Conservation (phyloP, 2,329 filamentous ascomycete genomes). For the Thielaviopsis punctulata region DNA sequence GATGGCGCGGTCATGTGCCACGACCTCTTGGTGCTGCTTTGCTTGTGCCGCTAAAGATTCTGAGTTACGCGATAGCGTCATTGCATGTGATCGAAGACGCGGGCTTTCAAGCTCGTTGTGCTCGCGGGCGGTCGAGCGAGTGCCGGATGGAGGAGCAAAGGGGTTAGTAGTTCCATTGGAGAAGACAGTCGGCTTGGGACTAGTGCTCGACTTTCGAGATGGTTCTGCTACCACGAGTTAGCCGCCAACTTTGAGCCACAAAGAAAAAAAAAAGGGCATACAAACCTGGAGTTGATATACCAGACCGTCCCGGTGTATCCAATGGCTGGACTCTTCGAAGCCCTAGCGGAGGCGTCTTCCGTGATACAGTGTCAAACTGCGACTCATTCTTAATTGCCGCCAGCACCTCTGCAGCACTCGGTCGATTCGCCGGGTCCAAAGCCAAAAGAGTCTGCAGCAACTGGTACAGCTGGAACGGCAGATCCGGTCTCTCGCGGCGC, state of each 20-base stretch:
- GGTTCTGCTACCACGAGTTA: not conserved
- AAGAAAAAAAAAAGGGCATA: not conserved
- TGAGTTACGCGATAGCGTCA: not conserved
- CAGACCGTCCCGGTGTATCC: constrained; percentile 4
- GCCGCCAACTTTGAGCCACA: not conserved
- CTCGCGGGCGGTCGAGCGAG: not conserved
- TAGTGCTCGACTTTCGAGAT: not conserved
- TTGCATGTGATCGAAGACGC: constrained; percentile 11
- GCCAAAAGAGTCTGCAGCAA: constrained; percentile 69
- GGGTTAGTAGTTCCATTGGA: not conserved
- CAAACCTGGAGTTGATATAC: not conserved
- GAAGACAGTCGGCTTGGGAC: not conserved
- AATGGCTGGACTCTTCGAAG: constrained; percentile 8
- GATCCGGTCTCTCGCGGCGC: constrained; percentile 55
- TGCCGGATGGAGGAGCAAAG: not conserved
- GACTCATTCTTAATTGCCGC: constrained; percentile 56
- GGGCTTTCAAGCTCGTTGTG: constrained; percentile 18
- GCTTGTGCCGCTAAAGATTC: not conserved
- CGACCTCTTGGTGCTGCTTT: constrained; percentile 7
- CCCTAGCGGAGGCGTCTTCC: not conserved
- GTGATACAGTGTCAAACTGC: constrained; percentile 22
- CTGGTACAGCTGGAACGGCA: constrained; percentile 72
- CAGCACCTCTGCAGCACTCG: constrained; percentile 73
- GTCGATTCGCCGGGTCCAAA: constrained; percentile 57
- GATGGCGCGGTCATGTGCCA: not conserved